Evolutionary conservation across 2,329 filamentous ascomycete genomes (phyloP).

Genomic region (Trichoderma sp.): DNA sequence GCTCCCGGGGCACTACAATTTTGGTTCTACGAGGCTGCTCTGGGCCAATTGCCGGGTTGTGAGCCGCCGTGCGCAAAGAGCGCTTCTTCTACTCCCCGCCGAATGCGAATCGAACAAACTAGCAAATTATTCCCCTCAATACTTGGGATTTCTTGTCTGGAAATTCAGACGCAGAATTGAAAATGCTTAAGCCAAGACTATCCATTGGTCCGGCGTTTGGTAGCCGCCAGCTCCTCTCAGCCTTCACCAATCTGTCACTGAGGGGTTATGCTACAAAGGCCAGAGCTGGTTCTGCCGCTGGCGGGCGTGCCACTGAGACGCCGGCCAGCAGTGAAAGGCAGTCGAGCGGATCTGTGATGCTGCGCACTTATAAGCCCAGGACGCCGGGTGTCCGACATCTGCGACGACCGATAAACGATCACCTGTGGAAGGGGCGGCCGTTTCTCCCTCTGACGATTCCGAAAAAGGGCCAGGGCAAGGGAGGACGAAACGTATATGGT

Average conservation of each 20-base stretch:
- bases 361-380: slow-evolving; percentile 90
- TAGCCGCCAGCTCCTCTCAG: slow-evolving; percentile 33
- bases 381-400: slow-evolving; percentile 93
- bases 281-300: slow-evolving; percentile 28
- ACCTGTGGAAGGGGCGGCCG: slow-evolving; percentile 92
- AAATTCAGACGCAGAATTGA: slow-evolving; percentile 7
- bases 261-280: slow-evolving; percentile 39
- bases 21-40: slow-evolving; percentile 3
- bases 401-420: slow-evolving; percentile 89
- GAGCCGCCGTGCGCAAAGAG: not conserved
- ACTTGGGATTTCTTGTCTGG: not conserved
- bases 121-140: slow-evolving; percentile 1
- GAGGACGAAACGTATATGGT: slow-evolving; percentile 87
- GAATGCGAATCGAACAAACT: slow-evolving; percentile 1
- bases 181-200: slow-evolving; percentile 39
- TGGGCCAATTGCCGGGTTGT: slow-evolving; percentile 20
- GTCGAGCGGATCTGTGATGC: slow-evolving; percentile 44
- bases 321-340: slow-evolving; percentile 30
- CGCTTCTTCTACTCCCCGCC: slow-evolving; percentile 1
- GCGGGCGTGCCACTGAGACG: slow-evolving; percentile 29
- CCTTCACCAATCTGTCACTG: slow-evolving; percentile 32
- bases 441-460: slow-evolving; percentile 81
- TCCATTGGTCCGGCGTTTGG: slow-evolving; percentile 35
- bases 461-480: slow-evolving; percentile 90
- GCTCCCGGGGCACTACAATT: not conserved